These are phyloP conservation scores for Metschnikowia chrysomelidarum DNA, from an alignment of 805 yeast genomes.

Conservation along the genomic window DNA sequence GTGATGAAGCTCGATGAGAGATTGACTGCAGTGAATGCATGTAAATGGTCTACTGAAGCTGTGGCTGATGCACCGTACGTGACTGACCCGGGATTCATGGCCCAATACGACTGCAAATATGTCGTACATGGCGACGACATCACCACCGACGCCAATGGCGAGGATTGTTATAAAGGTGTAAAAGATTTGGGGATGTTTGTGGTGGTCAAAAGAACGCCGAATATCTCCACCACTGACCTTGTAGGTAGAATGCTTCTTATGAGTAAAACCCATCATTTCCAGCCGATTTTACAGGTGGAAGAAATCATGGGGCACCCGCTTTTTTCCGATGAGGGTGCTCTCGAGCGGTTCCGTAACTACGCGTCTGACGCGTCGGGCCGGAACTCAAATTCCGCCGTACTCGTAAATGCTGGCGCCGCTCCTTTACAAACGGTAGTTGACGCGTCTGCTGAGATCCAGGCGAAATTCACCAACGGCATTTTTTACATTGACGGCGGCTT, in stretches of 20 bases:
- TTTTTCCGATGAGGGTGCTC: constrained; percentile 30
- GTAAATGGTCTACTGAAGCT: constrained; percentile 80
- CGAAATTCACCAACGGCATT: constrained; percentile 21
- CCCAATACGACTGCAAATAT: constrained; percentile 67
- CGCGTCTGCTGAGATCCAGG: constrained; percentile 25
- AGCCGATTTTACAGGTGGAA: constrained; percentile 24
- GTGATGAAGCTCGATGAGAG: constrained; percentile 87
- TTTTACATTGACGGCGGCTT: constrained; percentile 79
- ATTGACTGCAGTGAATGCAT: constrained; percentile 79
- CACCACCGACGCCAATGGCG: constrained; percentile 93
- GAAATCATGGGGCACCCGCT: constrained; percentile 26
- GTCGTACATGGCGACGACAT: constrained; percentile 99
- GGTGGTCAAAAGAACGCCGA: constrained; percentile 92
- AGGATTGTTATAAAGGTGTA: constrained; percentile 84
- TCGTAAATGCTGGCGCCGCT: constrained; percentile 31
- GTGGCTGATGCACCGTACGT: constrained; percentile 89
- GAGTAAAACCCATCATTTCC: constrained; percentile 57
- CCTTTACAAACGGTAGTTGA: constrained; percentile 32
- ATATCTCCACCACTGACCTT: constrained; percentile 91
- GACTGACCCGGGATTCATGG: constrained; percentile 80
- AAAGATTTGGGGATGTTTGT: constrained; percentile 83
- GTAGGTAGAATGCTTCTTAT: constrained; percentile 81
- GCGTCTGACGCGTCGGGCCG: constrained; percentile 65
- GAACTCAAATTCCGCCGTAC: constrained; percentile 57
- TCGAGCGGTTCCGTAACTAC: constrained; percentile 49